Base-by-base conservation (phyloP, 1,284 basidiomycete species). In the Pyrrhoderma lamaoense region DNA sequence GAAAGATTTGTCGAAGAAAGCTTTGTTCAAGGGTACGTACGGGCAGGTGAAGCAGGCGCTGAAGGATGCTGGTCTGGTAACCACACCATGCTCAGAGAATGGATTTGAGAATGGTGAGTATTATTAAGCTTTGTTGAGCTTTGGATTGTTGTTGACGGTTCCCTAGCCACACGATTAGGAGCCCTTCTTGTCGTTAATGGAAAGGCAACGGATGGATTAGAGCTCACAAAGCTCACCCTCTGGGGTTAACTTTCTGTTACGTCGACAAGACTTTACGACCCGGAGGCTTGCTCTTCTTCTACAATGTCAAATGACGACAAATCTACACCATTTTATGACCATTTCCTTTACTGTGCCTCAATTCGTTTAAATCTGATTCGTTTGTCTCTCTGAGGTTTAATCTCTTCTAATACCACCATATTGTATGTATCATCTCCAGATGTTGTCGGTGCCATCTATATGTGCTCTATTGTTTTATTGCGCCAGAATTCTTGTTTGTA, bases 21-120 rank as follows among this genome's bases (percentile, higher is more conserved):
- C 67, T 8, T 59, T 76, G 48, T 76, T 71, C 59, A 67, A 67
- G 34, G 74, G 74, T 35, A 76, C 74, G 27, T 76, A 74, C 57
- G 73, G 74, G 8, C 75, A 76, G 62, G 61, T 76, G 53, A 68
- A 70, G 62, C 56, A 64, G 31, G 74, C 75, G 11, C 63, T 76
- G 37, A 61, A 67, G 45, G 62, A 58, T 11, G 74, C 71, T 1
- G 73, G 74, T 44, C 63, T 76, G 53, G 65, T 63, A 40, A 64
- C 66, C 16, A 65, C 62, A n/a, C 67, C 67, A 5, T 76, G 69
- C 51, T 54, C 61, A 13, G 70, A 64, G 47, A 62, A 62, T 7
- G 65, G 66, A 13, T 59, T 71, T 45, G 62, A 66, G 38, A 59
- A 67, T 50, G 67, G 75, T 75, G 47, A 45, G 69, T 61, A 22